A percentile compares a stretch with the other conserved stretches of the same genome.
These are phyloP conservation scores for Vararia minispora DNA, from an alignment of 768 basidiomycete species.

Conservation along the genomic window DNA sequence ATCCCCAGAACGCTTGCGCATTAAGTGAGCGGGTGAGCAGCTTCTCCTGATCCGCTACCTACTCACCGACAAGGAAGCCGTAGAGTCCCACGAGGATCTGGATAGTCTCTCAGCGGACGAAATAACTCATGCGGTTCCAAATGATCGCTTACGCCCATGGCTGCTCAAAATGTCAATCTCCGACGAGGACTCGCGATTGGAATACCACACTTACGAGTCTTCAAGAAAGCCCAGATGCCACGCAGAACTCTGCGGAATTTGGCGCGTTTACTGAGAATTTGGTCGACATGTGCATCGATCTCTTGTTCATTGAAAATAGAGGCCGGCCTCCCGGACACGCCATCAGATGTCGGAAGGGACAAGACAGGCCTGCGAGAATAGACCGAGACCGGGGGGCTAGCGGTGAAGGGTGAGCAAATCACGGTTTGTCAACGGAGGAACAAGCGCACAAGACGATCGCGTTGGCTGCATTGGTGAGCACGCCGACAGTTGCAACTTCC, in stretches of 20 bases:
- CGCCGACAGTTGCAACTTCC: slow-evolving; percentile 63
- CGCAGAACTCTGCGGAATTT: slow-evolving; percentile 45
- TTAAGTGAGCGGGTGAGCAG: slow-evolving; percentile 4
- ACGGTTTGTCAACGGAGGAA: not conserved
- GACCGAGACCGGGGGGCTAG: slow-evolving; percentile 56
- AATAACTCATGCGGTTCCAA: not conserved
- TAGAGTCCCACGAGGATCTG: slow-evolving; percentile 62
- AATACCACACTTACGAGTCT: slow-evolving; percentile 49
- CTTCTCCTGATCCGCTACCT: not conserved
- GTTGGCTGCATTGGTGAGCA: slow-evolving; percentile 71
- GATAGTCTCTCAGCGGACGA: not conserved
- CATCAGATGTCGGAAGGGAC: slow-evolving; percentile 31
- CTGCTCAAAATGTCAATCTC: slow-evolving; percentile 22
- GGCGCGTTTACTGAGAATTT: slow-evolving; percentile 54
- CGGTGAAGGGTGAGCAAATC: slow-evolving; percentile 1
- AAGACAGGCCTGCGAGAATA: slow-evolving; percentile 63
- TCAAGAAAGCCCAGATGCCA: slow-evolving; percentile 76
- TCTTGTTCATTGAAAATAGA: slow-evolving; percentile 32
- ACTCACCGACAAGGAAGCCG: slow-evolving; percentile 59
- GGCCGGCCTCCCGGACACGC: slow-evolving; percentile 16
- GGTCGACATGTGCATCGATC: slow-evolving; percentile 70
- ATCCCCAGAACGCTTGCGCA: slow-evolving; percentile 71
- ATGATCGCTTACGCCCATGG: slow-evolving; percentile 51
- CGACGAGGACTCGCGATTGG: not conserved
- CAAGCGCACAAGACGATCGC: slow-evolving; percentile 52